Evolutionary conservation across 371 early-diverging fungal genomes (phyloP), one percentile per base, ranked within the genome.

Genomic region (Mitosporidium daphniae): DNA sequence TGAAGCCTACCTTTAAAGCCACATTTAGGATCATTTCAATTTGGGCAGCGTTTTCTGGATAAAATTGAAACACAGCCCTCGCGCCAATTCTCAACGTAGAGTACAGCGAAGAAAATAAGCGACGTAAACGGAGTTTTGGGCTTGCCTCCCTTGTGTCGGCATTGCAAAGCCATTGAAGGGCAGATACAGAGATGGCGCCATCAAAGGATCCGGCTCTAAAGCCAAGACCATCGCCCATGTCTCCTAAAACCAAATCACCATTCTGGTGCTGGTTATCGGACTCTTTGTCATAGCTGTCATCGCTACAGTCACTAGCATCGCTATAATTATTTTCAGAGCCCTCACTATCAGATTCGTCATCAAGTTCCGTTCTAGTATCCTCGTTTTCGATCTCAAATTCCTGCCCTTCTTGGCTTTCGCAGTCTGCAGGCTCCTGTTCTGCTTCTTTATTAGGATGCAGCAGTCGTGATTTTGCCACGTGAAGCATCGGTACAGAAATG

Each of bases 81-180:
- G 75, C 77, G 3, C 86, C 78, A 11, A 73, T 51, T 22, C 61
- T 48, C 29, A 91, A 43, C 3, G 71, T 50, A 14, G 66, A 65
- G 42, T 75, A 89, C 11, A 93, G 46, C 1, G 75, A 71, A 3
- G 66, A 57, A 35, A 97, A 94, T 43, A 97, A 94, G 3, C 66
- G 54, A 22, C 45, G 46, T 7, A 97, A 50, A 14, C 97, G 59
- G 3, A 57, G 46, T 26, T 59, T 53, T 9, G 91, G 93, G 57
- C 49, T 37, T 71, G 71, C 36, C 51, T 56, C 16, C 16, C 42
- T 37, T 37, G 69, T 68, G 43, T 86, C 89, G 3, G 84, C 82
- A 39, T 89, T 82, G 43, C 86, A 84, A 17, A 97, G 59, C 98
- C 95, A 97, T 47, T 97, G 98, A 14, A 97, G 39, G 1, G 75